Evolutionary conservation across 2,329 filamentous ascomycete genomes (phyloP), one percentile per base, ranked within the genome.

Genomic region (Lasiodiplodia citricola): DNA sequence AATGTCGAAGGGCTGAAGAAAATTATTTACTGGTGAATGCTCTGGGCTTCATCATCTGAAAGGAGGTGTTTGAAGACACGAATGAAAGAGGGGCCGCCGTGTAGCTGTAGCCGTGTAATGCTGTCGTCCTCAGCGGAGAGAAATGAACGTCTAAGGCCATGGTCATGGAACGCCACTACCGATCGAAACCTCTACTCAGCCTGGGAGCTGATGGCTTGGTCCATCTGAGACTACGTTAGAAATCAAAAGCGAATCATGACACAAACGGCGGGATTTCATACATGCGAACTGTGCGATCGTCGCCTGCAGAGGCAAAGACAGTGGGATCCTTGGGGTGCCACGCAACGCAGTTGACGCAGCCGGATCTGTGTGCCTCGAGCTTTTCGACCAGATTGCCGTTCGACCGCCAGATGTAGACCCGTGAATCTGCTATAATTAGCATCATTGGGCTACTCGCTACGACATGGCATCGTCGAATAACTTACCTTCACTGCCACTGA

Each of bases 331-430:
- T 86, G 1, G 96, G 94, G 75, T 95, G 96, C 95, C 96, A 99
- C 25, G 91, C 87, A 47, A 96, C 92, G 8, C 93, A 88, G 77
- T 97, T 98, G 72, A 96, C 95, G 70, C 88, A 90, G 41, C 93
- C 91, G 14, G 87, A 86, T 7, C 84, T 82, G 74, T 98, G 95
- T 0, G 90, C 94, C 38, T 89, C 86, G 2, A 98, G 83, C 58
- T 88, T 90, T 75, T 94, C 92, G 6, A 99, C 88, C 0, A 91
- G 85, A 6, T 87, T 84, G 6, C 93, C 93, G 44, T 91, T 91
- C 79, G 93, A 96, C 78, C 97, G 92, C 93, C 94, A 98, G 70
- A 99, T 92, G 77, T 93, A 91, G 52, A 98, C 87, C 68, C 87
- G 86, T 2, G 87, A 87, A 79, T 91, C 89, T 90, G 63, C n/a